A percentile compares a stretch with the other conserved stretches of the same genome.
Evolutionary conservation across 352 stramenopile species (phyloP).

Genomic region (Poterioochromonas sp.): DNA sequence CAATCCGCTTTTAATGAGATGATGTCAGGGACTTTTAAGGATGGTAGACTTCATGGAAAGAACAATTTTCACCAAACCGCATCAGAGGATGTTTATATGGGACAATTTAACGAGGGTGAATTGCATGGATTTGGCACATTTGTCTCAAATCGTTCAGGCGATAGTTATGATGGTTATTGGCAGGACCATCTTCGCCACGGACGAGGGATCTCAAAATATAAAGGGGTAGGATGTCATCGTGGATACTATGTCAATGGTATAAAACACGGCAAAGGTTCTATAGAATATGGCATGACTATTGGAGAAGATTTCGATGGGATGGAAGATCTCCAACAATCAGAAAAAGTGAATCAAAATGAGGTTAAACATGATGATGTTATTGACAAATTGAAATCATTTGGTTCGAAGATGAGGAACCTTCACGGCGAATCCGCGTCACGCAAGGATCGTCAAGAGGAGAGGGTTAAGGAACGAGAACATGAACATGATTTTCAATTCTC

Average conservation of each 20-base stretch:
- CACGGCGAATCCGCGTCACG: background rate
- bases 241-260: constrained; percentile 19
- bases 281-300: too few relatives aligned
- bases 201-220: background rate
- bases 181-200: background rate
- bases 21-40: constrained; percentile 34
- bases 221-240: background rate
- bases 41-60: constrained; percentile 29
- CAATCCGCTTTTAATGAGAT: constrained; percentile 33
- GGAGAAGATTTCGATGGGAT: too few relatives aligned
- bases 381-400: too few relatives aligned
- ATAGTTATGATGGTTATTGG: constrained; percentile 35
- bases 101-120: constrained; percentile 35
- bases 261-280: constrained; percentile 24
- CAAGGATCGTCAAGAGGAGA: background rate
- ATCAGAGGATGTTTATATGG: constrained; percentile 37
- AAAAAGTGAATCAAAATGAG: background rate
- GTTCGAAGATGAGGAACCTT: too few relatives aligned
- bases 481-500: background rate
- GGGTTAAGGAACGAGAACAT: background rate
- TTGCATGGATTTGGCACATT: constrained; percentile 38
- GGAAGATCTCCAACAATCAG: background rate
- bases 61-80: constrained; percentile 22
- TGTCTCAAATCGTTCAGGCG: constrained; percentile 4
- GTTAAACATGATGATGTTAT: background rate